Evolutionary conservation across 805 yeast species (phyloP).

Genomic region (Metschnikowia shivogae): DNA sequence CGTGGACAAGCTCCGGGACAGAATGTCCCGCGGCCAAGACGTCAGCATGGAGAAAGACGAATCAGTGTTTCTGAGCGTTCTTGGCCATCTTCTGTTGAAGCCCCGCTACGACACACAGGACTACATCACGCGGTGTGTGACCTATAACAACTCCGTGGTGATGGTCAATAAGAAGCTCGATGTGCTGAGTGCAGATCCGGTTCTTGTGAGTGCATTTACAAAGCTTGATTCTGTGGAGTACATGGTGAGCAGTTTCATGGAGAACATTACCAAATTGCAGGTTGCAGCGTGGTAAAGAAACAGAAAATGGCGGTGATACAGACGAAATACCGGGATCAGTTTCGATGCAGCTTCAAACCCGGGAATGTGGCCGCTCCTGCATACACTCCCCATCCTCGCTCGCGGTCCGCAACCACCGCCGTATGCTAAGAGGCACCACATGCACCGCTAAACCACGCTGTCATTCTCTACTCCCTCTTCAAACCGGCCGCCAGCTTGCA

Average conservation of each 20-base stretch:
- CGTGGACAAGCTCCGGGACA: conserved; percentile 55
- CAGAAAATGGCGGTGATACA: too few relatives aligned
- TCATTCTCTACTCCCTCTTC: neutral
- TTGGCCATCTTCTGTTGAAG: conserved; percentile 26
- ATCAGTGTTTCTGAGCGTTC: conserved; percentile 19
- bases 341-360: too few relatives aligned
- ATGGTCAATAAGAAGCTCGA: conserved; percentile 56
- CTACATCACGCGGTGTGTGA: conserved; percentile 56
- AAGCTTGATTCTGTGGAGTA: conserved; percentile 62
- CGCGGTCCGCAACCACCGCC: neutral
- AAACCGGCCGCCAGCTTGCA: too few relatives aligned
- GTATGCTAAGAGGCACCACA: conserved; percentile 3
- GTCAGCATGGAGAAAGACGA: conserved; percentile 6
- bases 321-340: too few relatives aligned
- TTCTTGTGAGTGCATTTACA: conserved; percentile 55
- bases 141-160: conserved; percentile 57
- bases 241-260: conserved; percentile 33
- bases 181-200: conserved; percentile 65
- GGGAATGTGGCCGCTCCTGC: neutral
- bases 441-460: neutral
- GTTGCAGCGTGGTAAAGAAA: too few relatives aligned
- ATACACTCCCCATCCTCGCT: neutral
- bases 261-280: conserved; percentile 15
- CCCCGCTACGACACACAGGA: conserved; percentile 40
- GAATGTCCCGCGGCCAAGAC: conserved; percentile 35